Base-by-base conservation (phyloP, 345 rosid genomes). In the Citrus trifoliata region DNA sequence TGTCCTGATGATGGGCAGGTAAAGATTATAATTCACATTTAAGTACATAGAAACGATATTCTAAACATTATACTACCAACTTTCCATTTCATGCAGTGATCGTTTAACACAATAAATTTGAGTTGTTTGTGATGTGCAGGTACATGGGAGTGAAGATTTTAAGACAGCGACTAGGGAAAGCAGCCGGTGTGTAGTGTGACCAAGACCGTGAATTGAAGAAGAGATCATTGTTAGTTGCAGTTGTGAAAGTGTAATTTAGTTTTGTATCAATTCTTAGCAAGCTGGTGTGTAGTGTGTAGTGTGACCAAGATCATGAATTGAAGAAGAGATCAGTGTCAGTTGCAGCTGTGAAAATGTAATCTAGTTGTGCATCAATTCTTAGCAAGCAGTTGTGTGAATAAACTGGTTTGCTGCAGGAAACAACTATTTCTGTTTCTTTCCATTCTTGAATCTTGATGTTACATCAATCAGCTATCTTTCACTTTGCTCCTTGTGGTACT, bases 1-100 rank as follows among this genome's bases (percentile, higher is more conserved):
- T 1, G 84, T 97, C 83, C 76, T 97, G 92, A 97, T 94, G 98
- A 90, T 97, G 97, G 99, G 99, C 77, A 96, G 99, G 99, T 94
- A 88, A 67, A 55, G 59, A 55, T 8, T 60, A 40, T 67, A 33
- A 2, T 22, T 24, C 51, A 59, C 62, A 7, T 59, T n/a, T 53
- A 4, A 18, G 58, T 53, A 53, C 58, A 53, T 53, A 18, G 58
- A 53, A 53, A n/a, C n/a, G 27, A 28, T n/a, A 59, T 59, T 59
- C 27, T 59, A 59, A 59, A 9, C 42, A 19, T 6, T 38, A 32
- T 13, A 65, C 25, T 46, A 0, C 1, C 21, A 65, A 32, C 22
- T 65, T 32, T 65, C 10, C 12, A 19, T 65, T 27, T 65, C 10
- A 7, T 32, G 13, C 8, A 65, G 69, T 9, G 10, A 32, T 7